Conservation (phyloP, 192 early-diverging fungal genomes). For the Kickxella alabastrina region DNA sequence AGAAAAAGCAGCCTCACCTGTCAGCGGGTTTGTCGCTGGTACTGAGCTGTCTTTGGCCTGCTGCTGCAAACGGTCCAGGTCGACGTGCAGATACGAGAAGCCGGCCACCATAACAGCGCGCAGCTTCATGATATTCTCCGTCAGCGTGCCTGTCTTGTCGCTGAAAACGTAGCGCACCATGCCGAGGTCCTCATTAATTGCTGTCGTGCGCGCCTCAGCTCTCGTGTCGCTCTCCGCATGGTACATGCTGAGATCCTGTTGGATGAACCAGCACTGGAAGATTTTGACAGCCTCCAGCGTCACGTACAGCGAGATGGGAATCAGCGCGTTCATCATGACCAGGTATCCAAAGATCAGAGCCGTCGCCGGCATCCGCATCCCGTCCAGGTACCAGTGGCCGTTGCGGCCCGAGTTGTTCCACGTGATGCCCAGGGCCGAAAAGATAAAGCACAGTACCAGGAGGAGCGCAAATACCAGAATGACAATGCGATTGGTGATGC, state of each 20-base stretch:
- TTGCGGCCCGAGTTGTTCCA: slow-evolving; percentile 37
- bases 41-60: slow-evolving; percentile 4
- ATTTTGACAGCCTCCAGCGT: slow-evolving; percentile 83
- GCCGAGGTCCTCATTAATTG: slow-evolving; percentile 85
- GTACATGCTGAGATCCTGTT: slow-evolving; percentile 77
- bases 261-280: slow-evolving; percentile 67
- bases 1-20: not conserved
- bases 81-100: slow-evolving; percentile 56
- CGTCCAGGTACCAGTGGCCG: slow-evolving; percentile 55
- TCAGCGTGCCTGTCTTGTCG: slow-evolving; percentile 88
- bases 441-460: slow-evolving; percentile 54
- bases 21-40: not conserved
- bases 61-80: slow-evolving; percentile 53
- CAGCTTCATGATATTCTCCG: slow-evolving; percentile 83
- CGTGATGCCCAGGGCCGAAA: slow-evolving; percentile 51
- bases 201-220: slow-evolving; percentile 71
- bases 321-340: slow-evolving; percentile 79
- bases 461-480: slow-evolving; percentile 62
- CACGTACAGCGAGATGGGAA: slow-evolving; percentile 86
- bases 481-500: slow-evolving; percentile 74
- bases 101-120: slow-evolving; percentile 64
- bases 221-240: slow-evolving; percentile 64
- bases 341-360: slow-evolving; percentile 63
- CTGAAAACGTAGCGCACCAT: slow-evolving; percentile 85
- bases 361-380: slow-evolving; percentile 15